Conservation (phyloP, 2,329 filamentous ascomycete species). For the Aspergillus cejpii region DNA sequence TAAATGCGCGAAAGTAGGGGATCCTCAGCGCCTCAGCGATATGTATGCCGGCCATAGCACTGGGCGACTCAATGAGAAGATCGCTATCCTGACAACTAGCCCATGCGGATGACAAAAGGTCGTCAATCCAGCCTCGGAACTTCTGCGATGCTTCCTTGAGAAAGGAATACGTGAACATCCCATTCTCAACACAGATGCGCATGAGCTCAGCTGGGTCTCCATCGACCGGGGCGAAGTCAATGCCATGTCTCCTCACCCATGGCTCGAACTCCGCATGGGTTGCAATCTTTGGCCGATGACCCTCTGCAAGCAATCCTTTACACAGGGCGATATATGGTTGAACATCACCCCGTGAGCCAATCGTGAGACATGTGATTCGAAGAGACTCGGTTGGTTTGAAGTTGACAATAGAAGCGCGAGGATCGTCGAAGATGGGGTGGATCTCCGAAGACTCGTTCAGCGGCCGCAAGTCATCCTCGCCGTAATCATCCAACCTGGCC, state of each 20-base stretch:
- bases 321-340: conserved; percentile 96
- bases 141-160: conserved; percentile 77
- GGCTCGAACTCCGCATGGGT: conserved; percentile 84
- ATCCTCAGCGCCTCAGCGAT: conserved; percentile 89
- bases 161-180: conserved; percentile 92
- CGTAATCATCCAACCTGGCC: conserved; percentile 52
- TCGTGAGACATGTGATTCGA: conserved; percentile 86
- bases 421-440: conserved; percentile 83
- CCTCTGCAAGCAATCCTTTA: conserved; percentile 80
- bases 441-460: conserved; percentile 39
- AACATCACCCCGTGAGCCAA: conserved; percentile 90
- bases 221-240: conserved; percentile 81
- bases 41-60: conserved; percentile 95
- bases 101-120: conserved; percentile 75
- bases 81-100: conserved; percentile 78
- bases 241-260: conserved; percentile 89
- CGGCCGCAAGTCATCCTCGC: conserved; percentile 24
- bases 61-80: conserved; percentile 88
- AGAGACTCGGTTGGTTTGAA: conserved; percentile 79
- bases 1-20: conserved; percentile 94
- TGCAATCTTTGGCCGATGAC: conserved; percentile 78
- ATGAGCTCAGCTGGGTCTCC: conserved; percentile 93
- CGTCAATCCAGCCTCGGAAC: conserved; percentile 93
- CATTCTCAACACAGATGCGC: conserved; percentile 92
- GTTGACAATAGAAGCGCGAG: conserved; percentile 76